A percentile compares a stretch with the other conserved stretches of the same genome.
phyloP scores from a whole-genome alignment of 2,329 filamentous ascomycete genomes.

The Chrysoporthe puriensis region DNA sequence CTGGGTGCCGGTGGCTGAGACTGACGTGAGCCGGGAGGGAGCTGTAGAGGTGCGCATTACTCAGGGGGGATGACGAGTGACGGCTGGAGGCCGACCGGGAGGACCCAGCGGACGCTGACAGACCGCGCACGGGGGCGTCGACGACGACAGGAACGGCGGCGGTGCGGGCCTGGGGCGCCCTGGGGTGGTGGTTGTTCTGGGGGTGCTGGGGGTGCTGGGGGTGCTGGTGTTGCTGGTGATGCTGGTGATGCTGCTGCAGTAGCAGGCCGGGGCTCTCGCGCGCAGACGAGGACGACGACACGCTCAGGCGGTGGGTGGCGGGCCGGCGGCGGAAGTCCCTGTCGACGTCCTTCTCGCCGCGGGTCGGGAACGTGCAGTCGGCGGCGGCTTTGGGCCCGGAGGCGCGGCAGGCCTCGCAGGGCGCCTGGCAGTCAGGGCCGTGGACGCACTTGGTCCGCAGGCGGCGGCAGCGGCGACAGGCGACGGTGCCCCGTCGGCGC shows the following conservation, averaged over 20 bases:
- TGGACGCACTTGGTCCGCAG: conserved; percentile 30
- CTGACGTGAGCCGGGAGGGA: conserved; percentile 2
- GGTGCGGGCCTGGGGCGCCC: neutral
- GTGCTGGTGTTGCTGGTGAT: no score
- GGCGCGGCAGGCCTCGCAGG: conserved; percentile 27
- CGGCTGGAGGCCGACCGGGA: neutral
- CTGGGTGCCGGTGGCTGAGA: conserved; percentile 17
- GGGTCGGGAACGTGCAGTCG: conserved; percentile 25
- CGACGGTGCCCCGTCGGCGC: conserved; percentile 27
- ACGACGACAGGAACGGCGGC: conserved; percentile 22
- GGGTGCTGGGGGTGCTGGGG: no score
- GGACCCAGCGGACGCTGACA: conserved; percentile 4
- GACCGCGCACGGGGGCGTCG: conserved; percentile 17
- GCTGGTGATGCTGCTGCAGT: no score
- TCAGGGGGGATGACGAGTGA: conserved; percentile 10
- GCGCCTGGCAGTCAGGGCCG: conserved; percentile 24
- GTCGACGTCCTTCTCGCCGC: conserved; percentile 28
- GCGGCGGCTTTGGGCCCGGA: conserved; percentile 25
- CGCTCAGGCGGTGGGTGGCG: conserved; percentile 22
- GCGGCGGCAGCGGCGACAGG: conserved; percentile 29
- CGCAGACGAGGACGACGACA: conserved; percentile 23
- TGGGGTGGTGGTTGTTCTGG: no score
- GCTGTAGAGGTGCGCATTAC: conserved; percentile 16
- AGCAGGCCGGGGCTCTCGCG: conserved; percentile 14
- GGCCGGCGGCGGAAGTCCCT: conserved; percentile 27